A percentile compares a stretch with the other conserved stretches of the same genome.
Evolutionary conservation across 2,329 filamentous ascomycete species (phyloP).

Genomic region (Macrophomina pseudophaseolina): DNA sequence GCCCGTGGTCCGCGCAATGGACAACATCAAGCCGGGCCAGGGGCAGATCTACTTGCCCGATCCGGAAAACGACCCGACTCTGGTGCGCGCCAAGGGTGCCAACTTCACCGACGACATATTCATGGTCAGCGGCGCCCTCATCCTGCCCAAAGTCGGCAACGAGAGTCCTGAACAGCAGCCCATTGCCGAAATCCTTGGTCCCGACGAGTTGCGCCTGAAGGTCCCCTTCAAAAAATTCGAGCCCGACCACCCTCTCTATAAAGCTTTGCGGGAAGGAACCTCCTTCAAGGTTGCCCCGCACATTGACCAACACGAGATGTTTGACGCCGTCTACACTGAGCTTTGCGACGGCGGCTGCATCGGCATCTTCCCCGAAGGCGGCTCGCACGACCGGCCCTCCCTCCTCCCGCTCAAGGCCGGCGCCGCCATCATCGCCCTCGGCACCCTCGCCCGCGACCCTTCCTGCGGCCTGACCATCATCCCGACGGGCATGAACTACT

Average conservation of each 20-base stretch:
- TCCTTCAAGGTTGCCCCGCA: slow-evolving; percentile 27
- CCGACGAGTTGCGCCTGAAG: slow-evolving; percentile 17
- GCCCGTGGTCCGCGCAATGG: slow-evolving; percentile 26
- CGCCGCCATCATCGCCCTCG: slow-evolving; percentile 27
- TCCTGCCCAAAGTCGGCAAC: slow-evolving; percentile 16
- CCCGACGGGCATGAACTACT: slow-evolving; percentile 27
- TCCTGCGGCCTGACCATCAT: slow-evolving; percentile 20
- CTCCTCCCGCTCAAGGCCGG: slow-evolving; percentile 28
- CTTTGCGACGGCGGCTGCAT: slow-evolving; percentile 25
- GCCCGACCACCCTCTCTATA: slow-evolving; percentile 10
- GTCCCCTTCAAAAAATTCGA: slow-evolving; percentile 16
- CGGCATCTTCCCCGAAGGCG: slow-evolving; percentile 29
- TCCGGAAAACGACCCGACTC: slow-evolving; percentile 19
- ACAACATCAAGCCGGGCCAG: slow-evolving; percentile 24
- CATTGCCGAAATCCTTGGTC: slow-evolving; percentile 24
- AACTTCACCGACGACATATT: slow-evolving; percentile 19
- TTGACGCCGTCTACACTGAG: slow-evolving; percentile 25
- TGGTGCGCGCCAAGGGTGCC: slow-evolving; percentile 21
- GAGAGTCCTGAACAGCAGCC: slow-evolving; percentile 24
- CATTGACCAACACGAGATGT: slow-evolving; percentile 27
- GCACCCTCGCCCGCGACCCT: slow-evolving; percentile 16
- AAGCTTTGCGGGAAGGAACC: slow-evolving; percentile 17
- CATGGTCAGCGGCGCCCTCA: slow-evolving; percentile 18
- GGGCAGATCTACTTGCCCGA: slow-evolving; percentile 27
- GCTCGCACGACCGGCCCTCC: slow-evolving; percentile 26